A percentile compares a stretch with the other conserved stretches of the same genome.
Conservation (phyloP, 345 rosid genomes). For the Pseudoturritis turrita region DNA sequence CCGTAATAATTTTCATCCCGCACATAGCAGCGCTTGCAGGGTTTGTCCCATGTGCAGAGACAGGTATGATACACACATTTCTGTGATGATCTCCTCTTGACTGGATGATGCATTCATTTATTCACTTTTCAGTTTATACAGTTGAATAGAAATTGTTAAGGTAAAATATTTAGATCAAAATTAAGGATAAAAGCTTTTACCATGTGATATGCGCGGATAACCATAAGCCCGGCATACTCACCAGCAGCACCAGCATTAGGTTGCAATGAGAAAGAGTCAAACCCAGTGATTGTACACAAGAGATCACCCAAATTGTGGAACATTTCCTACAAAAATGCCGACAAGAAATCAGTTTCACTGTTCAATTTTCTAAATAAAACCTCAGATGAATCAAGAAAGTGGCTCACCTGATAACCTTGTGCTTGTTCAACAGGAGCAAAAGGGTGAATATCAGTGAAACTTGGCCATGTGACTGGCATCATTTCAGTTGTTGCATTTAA, state of each 20-base stretch:
- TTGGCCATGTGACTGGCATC: constrained; percentile 97
- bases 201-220: constrained; percentile 92
- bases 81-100: constrained; percentile 97
- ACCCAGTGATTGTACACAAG: constrained; percentile 87
- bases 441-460: constrained; percentile 85
- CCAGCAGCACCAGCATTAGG: constrained; percentile 99
- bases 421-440: constrained; percentile 84
- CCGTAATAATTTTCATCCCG: constrained; percentile 93
- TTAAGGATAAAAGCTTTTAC: constrained; percentile 35
- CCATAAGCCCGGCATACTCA: constrained; percentile 99
- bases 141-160: not conserved
- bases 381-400: not conserved
- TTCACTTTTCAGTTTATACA: constrained; percentile 7
- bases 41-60: constrained; percentile 98
- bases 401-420: constrained; percentile 76
- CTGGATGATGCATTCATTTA: constrained; percentile 40
- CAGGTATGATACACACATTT: constrained; percentile 95
- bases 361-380: not conserved
- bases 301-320: constrained; percentile 77
- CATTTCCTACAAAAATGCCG: constrained; percentile 67
- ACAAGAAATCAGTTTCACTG: constrained; percentile 16
- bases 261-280: constrained; percentile 97
- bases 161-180: not conserved
- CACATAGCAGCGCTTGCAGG: constrained; percentile 99
- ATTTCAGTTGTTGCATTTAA: constrained; percentile 95